Conservation (phyloP, 176 grass and related monocot species). For the Saccharum officinarum region DNA sequence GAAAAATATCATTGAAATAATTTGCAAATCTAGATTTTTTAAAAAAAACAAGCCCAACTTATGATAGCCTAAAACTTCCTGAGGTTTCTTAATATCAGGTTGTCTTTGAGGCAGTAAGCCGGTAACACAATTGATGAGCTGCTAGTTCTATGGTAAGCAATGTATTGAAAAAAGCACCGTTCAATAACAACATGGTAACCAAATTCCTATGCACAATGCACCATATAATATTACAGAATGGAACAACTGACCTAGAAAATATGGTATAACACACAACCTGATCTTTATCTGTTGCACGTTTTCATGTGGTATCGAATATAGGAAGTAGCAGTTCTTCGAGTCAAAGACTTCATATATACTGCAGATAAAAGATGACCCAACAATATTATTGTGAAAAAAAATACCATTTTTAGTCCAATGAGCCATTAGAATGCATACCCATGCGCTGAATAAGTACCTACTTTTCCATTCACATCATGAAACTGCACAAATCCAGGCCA, state of each 20-base stretch:
- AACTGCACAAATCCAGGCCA: no score
- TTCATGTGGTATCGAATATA: no score
- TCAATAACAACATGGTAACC: background rate
- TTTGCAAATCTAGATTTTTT: background rate
- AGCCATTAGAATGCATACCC: no score
- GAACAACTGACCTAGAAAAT: background rate
- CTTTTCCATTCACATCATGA: no score
- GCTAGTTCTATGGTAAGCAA: background rate
- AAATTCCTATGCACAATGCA: slow-evolving; percentile 59
- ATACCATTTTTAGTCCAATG: no score
- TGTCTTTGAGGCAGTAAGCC: background rate
- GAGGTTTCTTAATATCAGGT: background rate
- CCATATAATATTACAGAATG: background rate
- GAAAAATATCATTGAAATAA: background rate
- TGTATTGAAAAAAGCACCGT: background rate
- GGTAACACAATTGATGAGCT: background rate
- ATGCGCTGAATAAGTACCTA: no score
- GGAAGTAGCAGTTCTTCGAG: no score
- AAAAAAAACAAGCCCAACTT: background rate
- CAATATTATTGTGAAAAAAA: no score
- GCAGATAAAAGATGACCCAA: no score
- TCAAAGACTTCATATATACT: no score
- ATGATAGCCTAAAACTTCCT: background rate
- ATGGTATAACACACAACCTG: background rate
- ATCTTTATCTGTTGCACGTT: no score